Conservation (phyloP, 1,284 basidiomycete species). For the Cryptococcus sp. region DNA sequence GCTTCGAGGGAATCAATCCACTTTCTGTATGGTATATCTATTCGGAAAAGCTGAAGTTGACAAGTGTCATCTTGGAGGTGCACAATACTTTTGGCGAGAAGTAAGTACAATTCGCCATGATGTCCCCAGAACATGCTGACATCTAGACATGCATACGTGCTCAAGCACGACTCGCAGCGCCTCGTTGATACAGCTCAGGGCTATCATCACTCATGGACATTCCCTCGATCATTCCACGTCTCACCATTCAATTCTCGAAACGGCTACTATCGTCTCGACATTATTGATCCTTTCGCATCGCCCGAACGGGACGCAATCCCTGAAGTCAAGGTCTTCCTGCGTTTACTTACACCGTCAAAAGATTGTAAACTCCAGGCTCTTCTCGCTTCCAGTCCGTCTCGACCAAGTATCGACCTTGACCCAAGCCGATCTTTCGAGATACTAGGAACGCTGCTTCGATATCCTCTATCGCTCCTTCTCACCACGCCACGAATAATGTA, state of each 20-base stretch:
- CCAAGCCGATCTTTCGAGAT: constrained; percentile 36
- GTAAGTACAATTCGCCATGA: constrained; percentile 50
- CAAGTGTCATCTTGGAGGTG: constrained; percentile 63
- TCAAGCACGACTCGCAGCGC: constrained; percentile 10
- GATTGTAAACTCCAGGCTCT: constrained; percentile 54
- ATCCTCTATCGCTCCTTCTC: constrained; percentile 60
- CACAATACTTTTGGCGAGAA: constrained; percentile 75
- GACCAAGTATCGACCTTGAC: constrained; percentile 49
- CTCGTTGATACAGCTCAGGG: constrained; percentile 9
- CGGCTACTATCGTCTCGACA: constrained; percentile 60
- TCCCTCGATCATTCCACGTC: constrained; percentile 69
- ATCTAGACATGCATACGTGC: constrained; percentile 24
- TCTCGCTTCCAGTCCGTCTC: constrained; percentile 50
- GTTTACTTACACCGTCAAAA: constrained; percentile 32
- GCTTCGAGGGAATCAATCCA: constrained; percentile 70
- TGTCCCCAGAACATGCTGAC: background rate
- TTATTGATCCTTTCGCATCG: constrained; percentile 49
- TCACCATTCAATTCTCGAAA: constrained; percentile 73
- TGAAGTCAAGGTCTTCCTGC: constrained; percentile 31
- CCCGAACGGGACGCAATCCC: background rate
- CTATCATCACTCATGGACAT: constrained; percentile 66
- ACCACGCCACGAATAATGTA: constrained; percentile 62
- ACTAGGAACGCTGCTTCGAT: constrained; percentile 50
- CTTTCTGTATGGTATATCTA: constrained; percentile 71
- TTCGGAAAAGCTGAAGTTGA: constrained; percentile 35